phyloP scores from a whole-genome alignment of 2,329 filamentous ascomycete genomes.

The Pyrenochaeta sp. region DNA sequence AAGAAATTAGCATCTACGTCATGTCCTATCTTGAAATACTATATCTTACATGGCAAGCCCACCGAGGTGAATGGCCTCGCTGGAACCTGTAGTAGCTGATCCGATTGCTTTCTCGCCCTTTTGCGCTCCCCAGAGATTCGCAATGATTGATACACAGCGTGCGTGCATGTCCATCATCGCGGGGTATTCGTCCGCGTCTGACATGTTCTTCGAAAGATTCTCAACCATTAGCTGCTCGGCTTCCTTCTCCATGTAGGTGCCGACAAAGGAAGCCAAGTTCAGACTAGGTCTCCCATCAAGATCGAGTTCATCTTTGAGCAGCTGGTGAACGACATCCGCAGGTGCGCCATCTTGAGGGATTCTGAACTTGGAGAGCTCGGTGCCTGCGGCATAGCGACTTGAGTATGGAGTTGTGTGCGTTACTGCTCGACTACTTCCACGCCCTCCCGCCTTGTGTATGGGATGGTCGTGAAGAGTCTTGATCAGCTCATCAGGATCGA shows the following conservation, averaged over 20 bases:
- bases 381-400: constrained; percentile 63
- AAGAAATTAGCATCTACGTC: neutral
- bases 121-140: constrained; percentile 70
- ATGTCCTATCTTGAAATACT: no score
- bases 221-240: constrained; percentile 72
- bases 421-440: constrained; percentile 48
- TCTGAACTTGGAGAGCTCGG: constrained; percentile 67
- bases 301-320: constrained; percentile 58
- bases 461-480: constrained; percentile 60
- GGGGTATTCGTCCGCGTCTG: constrained; percentile 66
- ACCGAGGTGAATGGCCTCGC: constrained; percentile 75
- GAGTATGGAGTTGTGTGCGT: constrained; percentile 66
- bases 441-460: constrained; percentile 48
- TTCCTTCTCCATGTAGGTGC: constrained; percentile 75
- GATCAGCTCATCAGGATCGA: constrained; percentile 64
- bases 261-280: constrained; percentile 74
- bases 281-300: constrained; percentile 65
- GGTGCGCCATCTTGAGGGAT: constrained; percentile 67
- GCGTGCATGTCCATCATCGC: constrained; percentile 65
- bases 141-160: constrained; percentile 73
- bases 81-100: constrained; percentile 74
- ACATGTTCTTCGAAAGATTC: constrained; percentile 75
- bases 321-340: constrained; percentile 70
- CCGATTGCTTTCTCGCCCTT: constrained; percentile 71
- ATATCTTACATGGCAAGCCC: constrained; percentile 73